Evolutionary conservation across 169 alveolate genomes (phyloP).

Genomic region (Cryptosporidium meleagridis): DNA sequence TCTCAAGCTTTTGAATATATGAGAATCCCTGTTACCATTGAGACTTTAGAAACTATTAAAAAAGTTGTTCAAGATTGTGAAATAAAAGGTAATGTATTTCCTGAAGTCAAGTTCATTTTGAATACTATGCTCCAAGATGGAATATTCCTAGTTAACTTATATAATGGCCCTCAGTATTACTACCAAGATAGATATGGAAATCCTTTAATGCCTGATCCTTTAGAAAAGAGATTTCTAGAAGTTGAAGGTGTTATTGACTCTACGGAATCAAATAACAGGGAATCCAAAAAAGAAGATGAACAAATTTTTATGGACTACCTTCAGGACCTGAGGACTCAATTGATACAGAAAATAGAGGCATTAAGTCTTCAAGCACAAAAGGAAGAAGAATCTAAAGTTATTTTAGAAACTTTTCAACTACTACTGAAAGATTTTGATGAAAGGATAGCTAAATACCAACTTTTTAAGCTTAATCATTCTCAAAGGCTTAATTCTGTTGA

Average conservation of each 20-base stretch:
- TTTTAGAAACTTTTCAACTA: neutral
- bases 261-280: neutral
- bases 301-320: neutral
- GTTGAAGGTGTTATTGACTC: neutral
- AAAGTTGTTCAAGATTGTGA: conserved; percentile 16
- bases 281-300: neutral
- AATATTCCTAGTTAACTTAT: neutral
- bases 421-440: neutral
- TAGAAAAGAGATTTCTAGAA: conserved; percentile 50
- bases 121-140: conserved; percentile 21
- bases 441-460: neutral
- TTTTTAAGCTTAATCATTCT: neutral
- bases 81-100: conserved; percentile 35
- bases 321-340: neutral
- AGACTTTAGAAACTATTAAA: conserved; percentile 23
- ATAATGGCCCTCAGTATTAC: conserved; percentile 67
- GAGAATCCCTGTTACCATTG: conserved; percentile 41
- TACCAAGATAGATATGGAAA: conserved; percentile 68
- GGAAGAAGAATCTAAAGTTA: neutral
- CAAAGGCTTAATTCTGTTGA: neutral
- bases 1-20: neutral
- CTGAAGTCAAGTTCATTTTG: conserved; percentile 28
- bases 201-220: conserved; percentile 63
- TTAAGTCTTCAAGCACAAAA: neutral
- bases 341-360: neutral